A percentile compares a stretch with the other conserved stretches of the same genome.
Evolutionary conservation across 495 filamentous ascomycete genomes (phyloP).

Genomic region (Aspergillus ellipticus): DNA sequence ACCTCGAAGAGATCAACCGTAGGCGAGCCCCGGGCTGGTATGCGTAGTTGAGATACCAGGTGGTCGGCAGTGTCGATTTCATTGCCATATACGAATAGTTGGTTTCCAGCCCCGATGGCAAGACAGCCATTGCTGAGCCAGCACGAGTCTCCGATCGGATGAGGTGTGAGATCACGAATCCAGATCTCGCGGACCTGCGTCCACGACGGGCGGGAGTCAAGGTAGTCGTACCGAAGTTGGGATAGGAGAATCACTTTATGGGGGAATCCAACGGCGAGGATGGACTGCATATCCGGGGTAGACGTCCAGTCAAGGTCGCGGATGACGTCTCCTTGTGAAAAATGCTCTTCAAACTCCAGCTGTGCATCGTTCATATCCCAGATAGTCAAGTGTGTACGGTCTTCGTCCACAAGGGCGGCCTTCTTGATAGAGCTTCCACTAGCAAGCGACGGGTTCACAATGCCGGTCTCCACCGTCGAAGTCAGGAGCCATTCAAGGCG

Average conservation of each 20-base stretch:
- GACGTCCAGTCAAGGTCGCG: constrained; percentile 92
- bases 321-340: constrained; percentile 69
- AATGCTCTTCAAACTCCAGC: constrained; percentile 75
- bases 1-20: constrained; percentile 71
- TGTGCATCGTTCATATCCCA: constrained; percentile 84
- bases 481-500: constrained; percentile 81
- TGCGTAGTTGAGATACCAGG: constrained; percentile 60
- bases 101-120: constrained; percentile 86
- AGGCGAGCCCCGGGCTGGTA: constrained; percentile 50
- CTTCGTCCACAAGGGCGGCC: constrained; percentile 73
- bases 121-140: constrained; percentile 84
- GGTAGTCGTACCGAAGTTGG: constrained; percentile 91
- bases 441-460: constrained; percentile 68
- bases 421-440: constrained; percentile 87
- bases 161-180: constrained; percentile 78
- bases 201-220: constrained; percentile 89
- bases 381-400: constrained; percentile 76
- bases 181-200: constrained; percentile 76
- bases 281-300: constrained; percentile 85
- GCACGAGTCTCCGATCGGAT: constrained; percentile 87
- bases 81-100: constrained; percentile 84
- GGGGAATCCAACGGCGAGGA: constrained; percentile 87
- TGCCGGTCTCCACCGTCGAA: constrained; percentile 75
- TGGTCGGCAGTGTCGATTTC: constrained; percentile 60
- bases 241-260: constrained; percentile 80